Percentiles rank a stretch among this genome's conserved stretches.
Conservation (phyloP, 495 filamentous ascomycete genomes). For the Symbiotaphrina buchneri region DNA sequence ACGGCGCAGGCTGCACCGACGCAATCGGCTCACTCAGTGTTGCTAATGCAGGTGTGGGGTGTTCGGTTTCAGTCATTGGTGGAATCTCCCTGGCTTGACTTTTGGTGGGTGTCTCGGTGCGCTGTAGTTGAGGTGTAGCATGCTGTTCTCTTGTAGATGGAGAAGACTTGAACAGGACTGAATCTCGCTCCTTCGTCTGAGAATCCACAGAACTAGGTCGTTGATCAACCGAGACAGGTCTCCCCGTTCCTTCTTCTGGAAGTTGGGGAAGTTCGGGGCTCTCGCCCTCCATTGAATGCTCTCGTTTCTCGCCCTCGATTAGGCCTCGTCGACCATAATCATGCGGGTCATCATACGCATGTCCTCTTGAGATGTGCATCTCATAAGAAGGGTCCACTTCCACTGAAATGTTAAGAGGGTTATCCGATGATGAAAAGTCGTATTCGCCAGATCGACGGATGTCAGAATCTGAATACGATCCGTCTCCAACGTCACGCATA, state of each 20-base stretch:
- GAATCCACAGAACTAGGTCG: conserved; percentile 21
- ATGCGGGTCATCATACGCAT: background rate
- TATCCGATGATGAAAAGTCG: too few species aligned
- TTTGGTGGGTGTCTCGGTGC: too few species aligned
- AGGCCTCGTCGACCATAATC: background rate
- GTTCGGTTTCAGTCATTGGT: too few species aligned
- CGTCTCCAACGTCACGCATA: too few species aligned
- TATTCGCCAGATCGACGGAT: too few species aligned
- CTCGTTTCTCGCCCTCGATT: background rate
- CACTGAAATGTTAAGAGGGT: conserved; percentile 3
- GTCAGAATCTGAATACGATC: too few species aligned
- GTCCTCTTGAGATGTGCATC: conserved; percentile 1
- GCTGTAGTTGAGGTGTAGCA: background rate
- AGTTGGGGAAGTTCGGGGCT: conserved; percentile 2
- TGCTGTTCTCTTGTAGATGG: conserved; percentile 14
- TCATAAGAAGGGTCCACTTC: conserved; percentile 2
- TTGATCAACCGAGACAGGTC: conserved; percentile 5
- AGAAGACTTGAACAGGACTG: conserved; percentile 28
- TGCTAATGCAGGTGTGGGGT: too few species aligned
- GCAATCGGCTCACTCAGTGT: too few species aligned
- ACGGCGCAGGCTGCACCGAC: background rate
- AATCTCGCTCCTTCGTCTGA: conserved; percentile 27
- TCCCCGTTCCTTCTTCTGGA: conserved; percentile 3
- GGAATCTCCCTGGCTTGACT: too few species aligned
- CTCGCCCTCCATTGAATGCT: conserved; percentile 1